Evolutionary conservation across 164 flowering plant genomes (phyloP).

Genomic region (Chimonanthus salicifolius): DNA sequence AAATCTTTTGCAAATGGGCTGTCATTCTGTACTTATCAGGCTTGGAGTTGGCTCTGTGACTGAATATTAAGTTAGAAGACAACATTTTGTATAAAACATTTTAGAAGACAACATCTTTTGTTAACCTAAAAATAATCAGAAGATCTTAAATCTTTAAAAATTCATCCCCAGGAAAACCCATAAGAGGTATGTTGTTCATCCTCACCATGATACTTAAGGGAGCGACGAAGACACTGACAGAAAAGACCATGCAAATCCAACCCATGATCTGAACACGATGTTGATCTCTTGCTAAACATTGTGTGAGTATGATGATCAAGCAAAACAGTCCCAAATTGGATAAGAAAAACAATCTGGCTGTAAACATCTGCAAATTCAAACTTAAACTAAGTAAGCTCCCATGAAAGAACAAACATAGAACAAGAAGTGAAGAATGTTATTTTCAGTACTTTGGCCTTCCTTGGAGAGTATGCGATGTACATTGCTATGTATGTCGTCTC

Average conservation of each 20-base stretch:
- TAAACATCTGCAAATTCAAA: slow-evolving; percentile 32
- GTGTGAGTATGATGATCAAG: slow-evolving; percentile 33
- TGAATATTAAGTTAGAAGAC: too few species aligned
- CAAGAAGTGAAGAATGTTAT: background rate
- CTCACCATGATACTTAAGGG: slow-evolving; percentile 74
- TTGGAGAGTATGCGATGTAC: slow-evolving; percentile 37
- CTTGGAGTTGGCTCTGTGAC: too few species aligned
- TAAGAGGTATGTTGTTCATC: background rate
- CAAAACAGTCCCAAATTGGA: slow-evolving; percentile 50
- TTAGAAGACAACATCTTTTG: too few species aligned
- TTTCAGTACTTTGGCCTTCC: slow-evolving; percentile 31
- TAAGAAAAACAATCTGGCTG: slow-evolving; percentile 40
- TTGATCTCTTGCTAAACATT: slow-evolving; percentile 30
- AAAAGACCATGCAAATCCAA: slow-evolving; percentile 58
- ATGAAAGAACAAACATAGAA: background rate
- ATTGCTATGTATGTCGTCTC: slow-evolving; percentile 34
- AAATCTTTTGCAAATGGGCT: too few species aligned
- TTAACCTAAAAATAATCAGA: too few species aligned
- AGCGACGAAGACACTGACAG: slow-evolving; percentile 62
- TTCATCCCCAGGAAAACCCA: background rate
- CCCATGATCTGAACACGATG: slow-evolving; percentile 47
- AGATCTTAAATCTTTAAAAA: too few species aligned
- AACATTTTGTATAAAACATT: too few species aligned
- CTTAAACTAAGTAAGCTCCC: background rate
- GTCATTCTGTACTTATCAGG: too few species aligned